These are phyloP conservation scores for Pisolithus microcarpus DNA, from an alignment of 768 basidiomycete genomes.

Conservation along the genomic window DNA sequence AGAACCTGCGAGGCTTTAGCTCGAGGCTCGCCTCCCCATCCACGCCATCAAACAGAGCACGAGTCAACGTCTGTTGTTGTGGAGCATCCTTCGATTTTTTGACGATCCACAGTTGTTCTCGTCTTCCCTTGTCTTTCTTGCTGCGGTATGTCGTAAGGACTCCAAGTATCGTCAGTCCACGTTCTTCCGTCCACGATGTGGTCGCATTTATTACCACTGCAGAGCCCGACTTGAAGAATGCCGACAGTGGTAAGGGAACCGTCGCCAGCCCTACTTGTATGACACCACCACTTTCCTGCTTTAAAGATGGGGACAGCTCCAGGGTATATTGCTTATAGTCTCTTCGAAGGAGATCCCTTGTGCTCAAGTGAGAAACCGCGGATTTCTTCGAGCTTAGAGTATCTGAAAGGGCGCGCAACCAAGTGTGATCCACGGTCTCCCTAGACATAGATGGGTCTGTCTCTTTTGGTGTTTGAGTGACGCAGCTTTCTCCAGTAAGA, in stretches of 20 bases:
- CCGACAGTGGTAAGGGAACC: constrained; percentile 62
- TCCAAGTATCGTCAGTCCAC: constrained; percentile 61
- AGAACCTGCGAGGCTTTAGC: constrained; percentile 35
- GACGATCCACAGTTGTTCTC: constrained; percentile 66
- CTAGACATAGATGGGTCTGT: constrained; percentile 12
- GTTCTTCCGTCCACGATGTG: constrained; percentile 58
- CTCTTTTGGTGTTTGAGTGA: not conserved
- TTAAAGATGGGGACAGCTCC: constrained; percentile 29
- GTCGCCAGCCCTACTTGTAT: constrained; percentile 75
- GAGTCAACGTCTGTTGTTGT: constrained; percentile 22
- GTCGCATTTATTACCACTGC: constrained; percentile 12
- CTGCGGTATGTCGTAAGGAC: constrained; percentile 67
- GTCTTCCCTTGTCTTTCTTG: constrained; percentile 47
- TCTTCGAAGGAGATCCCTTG: constrained; percentile 77
- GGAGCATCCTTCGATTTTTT: constrained; percentile 28
- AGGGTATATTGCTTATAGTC: constrained; percentile 89
- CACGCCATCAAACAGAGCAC: constrained; percentile 50
- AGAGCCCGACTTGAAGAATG: constrained; percentile 28
- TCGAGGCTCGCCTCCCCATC: constrained; percentile 47
- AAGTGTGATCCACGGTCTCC: constrained; percentile 31
- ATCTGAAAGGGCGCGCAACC: constrained; percentile 43
- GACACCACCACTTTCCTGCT: constrained; percentile 20
- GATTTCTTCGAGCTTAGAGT: constrained; percentile 49
- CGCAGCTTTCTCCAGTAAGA: not conserved
- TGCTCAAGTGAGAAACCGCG: constrained; percentile 58